phyloP scores from a whole-genome alignment of 2,329 filamentous ascomycete genomes.

The Nemania bipapillata region DNA sequence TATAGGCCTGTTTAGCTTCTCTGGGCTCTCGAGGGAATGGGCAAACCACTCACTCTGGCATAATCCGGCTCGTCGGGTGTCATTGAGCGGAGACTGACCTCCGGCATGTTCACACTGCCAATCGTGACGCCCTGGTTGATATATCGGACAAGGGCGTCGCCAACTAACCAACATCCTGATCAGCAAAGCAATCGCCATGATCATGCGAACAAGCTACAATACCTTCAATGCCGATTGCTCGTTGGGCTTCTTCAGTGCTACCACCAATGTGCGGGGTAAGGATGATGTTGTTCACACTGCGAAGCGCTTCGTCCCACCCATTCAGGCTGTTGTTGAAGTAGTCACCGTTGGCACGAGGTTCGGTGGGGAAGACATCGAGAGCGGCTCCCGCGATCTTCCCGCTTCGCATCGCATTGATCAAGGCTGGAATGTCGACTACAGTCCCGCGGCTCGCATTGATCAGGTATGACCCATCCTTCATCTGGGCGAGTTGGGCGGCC shows the following conservation, averaged over 20 bases:
- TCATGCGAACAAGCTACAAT: constrained; percentile 35
- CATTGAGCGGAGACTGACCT: constrained; percentile 87
- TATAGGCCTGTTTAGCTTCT: constrained; percentile 50
- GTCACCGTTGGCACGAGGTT: constrained; percentile 92
- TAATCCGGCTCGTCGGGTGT: constrained; percentile 90
- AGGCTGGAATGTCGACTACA: constrained; percentile 91
- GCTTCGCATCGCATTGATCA: constrained; percentile 85
- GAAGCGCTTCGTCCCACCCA: constrained; percentile 84
- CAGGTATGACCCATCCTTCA: constrained; percentile 92
- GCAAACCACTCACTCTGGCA: constrained; percentile 71
- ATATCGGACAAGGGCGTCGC: constrained; percentile 86
- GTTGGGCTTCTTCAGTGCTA: constrained; percentile 96
- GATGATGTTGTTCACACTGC: constrained; percentile 88
- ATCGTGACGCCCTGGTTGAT: constrained; percentile 94
- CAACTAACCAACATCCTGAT: constrained; percentile 64
- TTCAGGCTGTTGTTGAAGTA: constrained; percentile 91
- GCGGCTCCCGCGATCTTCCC: constrained; percentile 93
- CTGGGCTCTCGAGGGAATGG: background rate
- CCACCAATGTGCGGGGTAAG: constrained; percentile 97
- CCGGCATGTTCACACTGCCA: constrained; percentile 96
- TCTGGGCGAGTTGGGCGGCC: constrained; percentile 79
- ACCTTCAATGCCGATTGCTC: constrained; percentile 91
- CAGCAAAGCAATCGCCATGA: constrained; percentile 19
- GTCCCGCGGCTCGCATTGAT: constrained; percentile 96
- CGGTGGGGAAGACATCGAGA: constrained; percentile 94